phyloP scores from a whole-genome alignment of 768 basidiomycete genomes.

The Suillus brevipes region DNA sequence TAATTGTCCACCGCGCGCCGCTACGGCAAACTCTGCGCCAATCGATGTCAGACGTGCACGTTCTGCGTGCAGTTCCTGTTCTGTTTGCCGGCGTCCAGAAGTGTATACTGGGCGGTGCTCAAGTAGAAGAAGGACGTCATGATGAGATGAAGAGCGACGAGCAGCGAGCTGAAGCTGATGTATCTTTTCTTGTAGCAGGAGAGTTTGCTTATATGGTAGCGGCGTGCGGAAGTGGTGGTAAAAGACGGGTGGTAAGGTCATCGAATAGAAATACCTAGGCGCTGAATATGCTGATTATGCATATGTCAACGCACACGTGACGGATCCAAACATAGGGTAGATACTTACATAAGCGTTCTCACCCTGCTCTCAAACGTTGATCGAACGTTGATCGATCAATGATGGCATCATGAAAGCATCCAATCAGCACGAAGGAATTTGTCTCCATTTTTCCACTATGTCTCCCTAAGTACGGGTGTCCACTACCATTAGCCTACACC shows the following conservation, averaged over 20 bases:
- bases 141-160: slow-evolving; percentile 47
- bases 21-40: slow-evolving; percentile 86
- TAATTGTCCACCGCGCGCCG: slow-evolving; percentile 86
- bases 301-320: neutral
- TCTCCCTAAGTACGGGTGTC: neutral
- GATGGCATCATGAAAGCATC: too few species aligned
- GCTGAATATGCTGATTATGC: too few species aligned
- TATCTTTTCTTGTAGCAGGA: slow-evolving; percentile 69
- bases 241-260: slow-evolving; percentile 58
- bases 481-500: too few species aligned
- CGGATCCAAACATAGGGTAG: neutral
- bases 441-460: neutral
- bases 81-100: slow-evolving; percentile 82
- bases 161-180: slow-evolving; percentile 63
- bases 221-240: slow-evolving; percentile 81
- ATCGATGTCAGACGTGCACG: slow-evolving; percentile 62
- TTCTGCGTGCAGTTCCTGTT: slow-evolving; percentile 59
- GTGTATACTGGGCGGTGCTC: slow-evolving; percentile 96
- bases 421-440: neutral
- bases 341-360: neutral
- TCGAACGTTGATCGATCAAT: too few species aligned
- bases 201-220: slow-evolving; percentile 69
- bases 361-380: too few species aligned
- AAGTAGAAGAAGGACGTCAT: slow-evolving; percentile 73
- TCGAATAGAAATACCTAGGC: slow-evolving; percentile 1